Evolutionary conservation across 2,329 filamentous ascomycete species (phyloP).

Genomic region (Trichoderma hamatum): DNA sequence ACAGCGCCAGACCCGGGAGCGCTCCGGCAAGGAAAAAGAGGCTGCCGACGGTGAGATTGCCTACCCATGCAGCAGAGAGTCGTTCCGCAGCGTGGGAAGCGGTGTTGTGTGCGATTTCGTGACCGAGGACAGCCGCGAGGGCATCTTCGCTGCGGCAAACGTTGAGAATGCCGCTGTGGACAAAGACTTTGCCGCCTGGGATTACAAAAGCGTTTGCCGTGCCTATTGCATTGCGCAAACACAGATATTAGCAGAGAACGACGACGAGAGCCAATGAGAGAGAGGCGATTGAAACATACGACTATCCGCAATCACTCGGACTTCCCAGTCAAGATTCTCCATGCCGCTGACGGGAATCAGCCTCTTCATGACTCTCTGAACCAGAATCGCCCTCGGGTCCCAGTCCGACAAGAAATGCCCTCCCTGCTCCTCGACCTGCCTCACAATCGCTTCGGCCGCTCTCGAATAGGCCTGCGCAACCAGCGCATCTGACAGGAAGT

Average conservation of each 20-base stretch:
- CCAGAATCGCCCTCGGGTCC: constrained; percentile 59
- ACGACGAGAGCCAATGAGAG: background rate
- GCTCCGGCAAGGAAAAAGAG: constrained; percentile 53
- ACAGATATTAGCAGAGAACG: background rate
- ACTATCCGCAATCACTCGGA: constrained; percentile 72
- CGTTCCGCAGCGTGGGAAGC: constrained; percentile 70
- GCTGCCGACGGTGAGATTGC: constrained; percentile 54
- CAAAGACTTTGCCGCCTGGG: constrained; percentile 79
- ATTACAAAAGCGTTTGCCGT: constrained; percentile 76
- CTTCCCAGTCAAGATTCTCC: constrained; percentile 65
- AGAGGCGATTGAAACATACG: constrained; percentile 39
- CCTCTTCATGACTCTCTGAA: constrained; percentile 65
- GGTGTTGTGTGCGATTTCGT: constrained; percentile 79
- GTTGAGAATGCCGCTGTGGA: constrained; percentile 72
- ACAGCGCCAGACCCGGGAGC: constrained; percentile 45
- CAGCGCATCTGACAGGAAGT: constrained; percentile 60
- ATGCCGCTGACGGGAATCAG: constrained; percentile 70
- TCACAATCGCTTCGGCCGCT: constrained; percentile 49
- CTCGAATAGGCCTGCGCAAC: constrained; percentile 49
- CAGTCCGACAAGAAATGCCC: constrained; percentile 59
- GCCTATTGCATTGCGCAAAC: constrained; percentile 33
- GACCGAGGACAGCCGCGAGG: constrained; percentile 74
- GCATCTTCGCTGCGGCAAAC: constrained; percentile 68
- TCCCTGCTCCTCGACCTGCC: constrained; percentile 55
- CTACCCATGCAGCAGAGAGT: constrained; percentile 56